Conservation (phyloP, 148 eudicot species). For the Dysphania ambrosioides region DNA sequence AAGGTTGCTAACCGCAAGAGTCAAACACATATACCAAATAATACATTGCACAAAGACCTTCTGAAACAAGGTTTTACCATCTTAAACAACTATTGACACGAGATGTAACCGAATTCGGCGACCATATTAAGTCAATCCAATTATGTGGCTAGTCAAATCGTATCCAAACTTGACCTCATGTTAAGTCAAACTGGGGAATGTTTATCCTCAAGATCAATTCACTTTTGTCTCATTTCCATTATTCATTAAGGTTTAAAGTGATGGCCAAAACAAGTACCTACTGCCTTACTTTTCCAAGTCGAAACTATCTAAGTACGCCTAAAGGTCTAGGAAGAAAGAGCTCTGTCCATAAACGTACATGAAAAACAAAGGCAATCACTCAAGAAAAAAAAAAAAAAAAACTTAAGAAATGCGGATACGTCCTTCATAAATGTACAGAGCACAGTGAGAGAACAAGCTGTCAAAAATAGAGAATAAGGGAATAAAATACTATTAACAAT, state of each 20-base stretch:
- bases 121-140: background rate
- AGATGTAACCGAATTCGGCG: too few species aligned
- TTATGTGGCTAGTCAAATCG: background rate
- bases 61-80: too few species aligned
- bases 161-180: too few species aligned
- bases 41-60: background rate
- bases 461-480: too few species aligned
- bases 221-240: too few species aligned
- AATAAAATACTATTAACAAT: too few species aligned
- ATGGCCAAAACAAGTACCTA: background rate
- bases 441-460: too few species aligned
- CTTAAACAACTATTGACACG: too few species aligned
- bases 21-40: background rate
- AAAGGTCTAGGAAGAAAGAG: background rate
- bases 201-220: background rate
- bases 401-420: background rate
- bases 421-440: too few species aligned
- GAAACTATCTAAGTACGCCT: background rate
- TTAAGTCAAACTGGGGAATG: background rate
- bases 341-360: background rate
- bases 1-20: background rate
- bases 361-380: background rate
- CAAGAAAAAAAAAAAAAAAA: background rate
- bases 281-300: too few species aligned
- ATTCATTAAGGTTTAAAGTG: background rate